Conservation (phyloP, 352 stramenopile genomes). For the Globisporangium spiculum region DNA sequence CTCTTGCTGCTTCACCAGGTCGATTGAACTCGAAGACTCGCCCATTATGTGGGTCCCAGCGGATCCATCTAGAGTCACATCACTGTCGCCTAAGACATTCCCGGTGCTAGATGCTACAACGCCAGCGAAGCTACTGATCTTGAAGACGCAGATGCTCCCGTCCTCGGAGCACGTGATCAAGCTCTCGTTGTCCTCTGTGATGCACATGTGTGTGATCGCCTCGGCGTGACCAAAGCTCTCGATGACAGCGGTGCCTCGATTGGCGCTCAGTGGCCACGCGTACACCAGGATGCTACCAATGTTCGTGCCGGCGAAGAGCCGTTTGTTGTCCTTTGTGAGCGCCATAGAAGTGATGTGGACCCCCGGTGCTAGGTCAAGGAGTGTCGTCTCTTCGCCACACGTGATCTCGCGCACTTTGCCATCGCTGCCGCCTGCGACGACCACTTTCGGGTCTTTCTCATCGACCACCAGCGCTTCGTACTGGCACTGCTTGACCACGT, state of each 20-base stretch:
- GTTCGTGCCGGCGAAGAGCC: conserved; percentile 67
- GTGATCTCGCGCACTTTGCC: conserved; percentile 65
- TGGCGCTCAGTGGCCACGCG: conserved; percentile 49
- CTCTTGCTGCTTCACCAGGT: conserved; percentile 19
- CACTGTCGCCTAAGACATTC: background rate
- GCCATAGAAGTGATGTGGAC: conserved; percentile 49
- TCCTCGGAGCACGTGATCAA: conserved; percentile 64
- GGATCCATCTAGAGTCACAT: background rate
- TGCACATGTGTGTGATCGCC: conserved; percentile 54
- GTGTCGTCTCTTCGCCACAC: conserved; percentile 53
- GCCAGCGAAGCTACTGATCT: conserved; percentile 21
- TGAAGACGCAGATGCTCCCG: conserved; percentile 59
- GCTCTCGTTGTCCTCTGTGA: conserved; percentile 71
- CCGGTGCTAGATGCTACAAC: background rate
- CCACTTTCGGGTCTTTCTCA: conserved; percentile 39
- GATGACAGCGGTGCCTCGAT: conserved; percentile 15
- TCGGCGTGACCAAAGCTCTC: conserved; percentile 64
- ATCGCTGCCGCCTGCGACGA: conserved; percentile 60
- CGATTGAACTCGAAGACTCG: background rate
- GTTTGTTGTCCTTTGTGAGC: conserved; percentile 56
- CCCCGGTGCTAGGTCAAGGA: conserved; percentile 40
- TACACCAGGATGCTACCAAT: conserved; percentile 63
- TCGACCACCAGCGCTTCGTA: conserved; percentile 62
- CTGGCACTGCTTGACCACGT: conserved; percentile 77
- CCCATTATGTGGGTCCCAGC: background rate